Base-by-base conservation (phyloP, 1,139 yeast species). In the Hansenula anomala region DNA sequence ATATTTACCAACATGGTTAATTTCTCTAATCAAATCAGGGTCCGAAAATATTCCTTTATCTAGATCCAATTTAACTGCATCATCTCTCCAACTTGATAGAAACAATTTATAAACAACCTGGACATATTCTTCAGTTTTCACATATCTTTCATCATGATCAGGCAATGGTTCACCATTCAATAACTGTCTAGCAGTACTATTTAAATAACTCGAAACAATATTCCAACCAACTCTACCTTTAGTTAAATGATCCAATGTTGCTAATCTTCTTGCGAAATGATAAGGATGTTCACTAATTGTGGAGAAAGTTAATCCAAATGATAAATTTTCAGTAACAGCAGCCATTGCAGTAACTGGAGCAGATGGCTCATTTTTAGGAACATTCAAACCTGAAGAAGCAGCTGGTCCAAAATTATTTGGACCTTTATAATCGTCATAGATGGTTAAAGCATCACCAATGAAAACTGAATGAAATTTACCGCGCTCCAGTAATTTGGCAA, bases 211-310 rank as follows among this genome's bases (percentile, higher is more conserved):
- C 10, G 68, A 58, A 16, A 66, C 71, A 34, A 66, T 56, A 43
- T 66, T 66, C 71, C 71, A 66, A 6, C 69, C 70, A 26, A 66
- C 51, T 49, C 71, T 51, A 7, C 70, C 71, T 17, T 60, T 58
- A 6, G 70, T 60, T 37, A 65, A 51, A 37, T 63, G 69, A 42
- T 65, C 69, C 30, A 65, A 54, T 0, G 69, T 61, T 3, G 68
- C 66, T 39, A 65, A 53, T 36, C 68, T 52, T 47, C 70, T 59
- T 3, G 67, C 60, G 39, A 66, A 62, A 45, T 58, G 64, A 42
- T 61, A 66, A 1, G 71, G 71, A 5, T 60, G 57, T 41, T 66
- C 71, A 41, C 66, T 63, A n/a, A 66, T 60, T 8, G 70, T 66
- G 33, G 61, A 49, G 38, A 62, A 62, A 11, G 71, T 66, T 17